Evolutionary conservation across 495 filamentous ascomycete genomes (phyloP), one percentile per base, ranked within the genome.

Genomic region (Penicillium longicatenatum): DNA sequence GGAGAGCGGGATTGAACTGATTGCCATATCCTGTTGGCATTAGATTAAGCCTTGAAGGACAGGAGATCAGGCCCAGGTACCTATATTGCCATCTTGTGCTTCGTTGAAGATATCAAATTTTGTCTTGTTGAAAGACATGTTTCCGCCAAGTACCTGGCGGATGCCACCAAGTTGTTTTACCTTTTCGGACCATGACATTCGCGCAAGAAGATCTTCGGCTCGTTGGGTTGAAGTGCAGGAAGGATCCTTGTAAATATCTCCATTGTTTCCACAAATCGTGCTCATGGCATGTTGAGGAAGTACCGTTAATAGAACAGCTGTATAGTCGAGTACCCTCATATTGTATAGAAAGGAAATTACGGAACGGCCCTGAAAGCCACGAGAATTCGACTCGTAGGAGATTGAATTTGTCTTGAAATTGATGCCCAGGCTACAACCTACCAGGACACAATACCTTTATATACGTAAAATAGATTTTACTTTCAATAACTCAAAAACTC

Each of bases 141-240:
- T 31, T 19, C 33, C 47, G 3, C 47, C 47, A 11, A 50, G 24
- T 10, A 50, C 17, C 30, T 50, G 47, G 10, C 47, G 47, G 17
- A 50, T 33, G 9, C 47, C 47, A 11, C 47, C 47, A 30, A 50
- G 47, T 20, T 50, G 47, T 50, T 50, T 50, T 6, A 50, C 47
- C 47, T 50, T 50, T 10, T 33, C 47, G 20, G 24, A 21, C 47
- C 47, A 50, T 31, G 47, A 50, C 47, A 50, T 50, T 31, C 47
- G 47, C 4, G 47, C 33, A 1, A 50, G 30, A 10, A 50, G 47
- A 16, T 50, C 47, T 9, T 50, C 26, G 24, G 47, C 26, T 19
- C 47, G 1, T 33, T 50, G 47, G 3, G 47, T 5, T 19, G 17
- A 9, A 33, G 47, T 16, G 16, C 47, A 50, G 26, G 47, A 19